Base-by-base conservation (phyloP, 305 asterid species). In the Salvia sclarea region DNA sequence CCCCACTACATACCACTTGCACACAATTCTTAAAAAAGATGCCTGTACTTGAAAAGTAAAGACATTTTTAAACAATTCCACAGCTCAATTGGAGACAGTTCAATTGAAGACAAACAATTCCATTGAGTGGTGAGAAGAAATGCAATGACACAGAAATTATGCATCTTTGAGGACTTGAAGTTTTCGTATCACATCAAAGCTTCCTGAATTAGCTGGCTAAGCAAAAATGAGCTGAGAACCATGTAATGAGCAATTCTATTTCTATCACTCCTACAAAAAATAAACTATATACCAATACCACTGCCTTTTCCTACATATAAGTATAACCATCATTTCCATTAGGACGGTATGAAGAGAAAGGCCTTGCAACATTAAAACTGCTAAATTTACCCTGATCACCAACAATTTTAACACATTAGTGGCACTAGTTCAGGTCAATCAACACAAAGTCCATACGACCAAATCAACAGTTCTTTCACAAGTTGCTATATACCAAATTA, bases 241-340 rank as follows among this genome's bases (percentile, higher is more conserved):
- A 57, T 7, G 31, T 28, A 24, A 14, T 24, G 18, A 43, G 37
- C 22, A 6, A 49, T 37, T 37, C 31, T 14, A 38, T 49, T 37
- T 37, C 31, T 14, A 38, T 49, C 25, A 24, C 35, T 69, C 67
- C 53, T 22, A 35, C 21, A 38, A 41, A 67, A n/a, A n/a, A n/a
- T n/a, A n/a, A n/a, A n/a, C n/a, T n/a, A n/a, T n/a, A n/a, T n/a
- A n/a, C n/a, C n/a, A n/a, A 17, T 24, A 48, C 14, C 21, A 20
- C 43, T 7, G 48, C 44, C 22, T 52, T 16, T 41, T 20, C 44
- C 48, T 6, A 64, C 18, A 30, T 44, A 45, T 5, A 24, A 65
- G 6, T 25, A 25, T 28, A 3, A 28, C 59, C 57, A 41, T n/a
- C 57, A 37, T 48, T 7, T 49, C 40, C 48, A 16, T 24, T 14